A percentile compares a stretch with the other conserved stretches of the same genome.
phyloP scores from a whole-genome alignment of 495 filamentous ascomycete genomes.

The Aspergillus nanangensis region DNA sequence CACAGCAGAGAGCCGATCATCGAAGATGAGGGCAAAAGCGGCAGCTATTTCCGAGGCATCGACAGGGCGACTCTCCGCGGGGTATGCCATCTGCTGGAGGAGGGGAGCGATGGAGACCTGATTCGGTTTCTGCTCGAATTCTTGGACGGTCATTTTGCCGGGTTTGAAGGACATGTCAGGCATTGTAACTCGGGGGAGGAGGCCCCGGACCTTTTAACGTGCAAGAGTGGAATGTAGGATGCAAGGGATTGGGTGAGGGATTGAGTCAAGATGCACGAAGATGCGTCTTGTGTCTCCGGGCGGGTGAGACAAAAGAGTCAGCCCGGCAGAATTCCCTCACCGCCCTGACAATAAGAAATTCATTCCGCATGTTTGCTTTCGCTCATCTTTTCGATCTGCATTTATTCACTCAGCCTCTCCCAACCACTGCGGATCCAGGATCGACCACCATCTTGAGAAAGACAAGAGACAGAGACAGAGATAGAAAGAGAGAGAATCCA shows the following conservation, averaged over 20 bases:
- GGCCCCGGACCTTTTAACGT: not conserved
- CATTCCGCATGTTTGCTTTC: too few species aligned
- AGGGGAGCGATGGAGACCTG: constrained; percentile 74
- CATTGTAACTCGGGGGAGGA: not conserved
- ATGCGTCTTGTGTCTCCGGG: not conserved
- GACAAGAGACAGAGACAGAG: too few species aligned
- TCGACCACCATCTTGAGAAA: too few species aligned
- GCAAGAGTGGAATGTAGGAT: not conserved
- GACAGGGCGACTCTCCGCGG: constrained; percentile 51
- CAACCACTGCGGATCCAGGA: too few species aligned
- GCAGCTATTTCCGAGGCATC: constrained; percentile 77
- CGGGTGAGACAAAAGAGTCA: not conserved
- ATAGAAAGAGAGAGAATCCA: too few species aligned
- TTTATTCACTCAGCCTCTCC: too few species aligned
- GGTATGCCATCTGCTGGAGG: constrained; percentile 71
- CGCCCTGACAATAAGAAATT: too few species aligned
- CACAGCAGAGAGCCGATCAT: constrained; percentile 72
- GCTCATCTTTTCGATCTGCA: too few species aligned
- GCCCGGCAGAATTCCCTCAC: constrained; percentile 24
- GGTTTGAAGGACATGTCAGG: not conserved
- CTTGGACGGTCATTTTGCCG: constrained; percentile 15
- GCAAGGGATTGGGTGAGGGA: not conserved
- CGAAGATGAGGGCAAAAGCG: constrained; percentile 85
- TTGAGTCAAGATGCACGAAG: not conserved
- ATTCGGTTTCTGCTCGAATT: constrained; percentile 25